Percentiles rank a stretch among this genome's conserved stretches.
phyloP scores from a whole-genome alignment of 1,139 yeast species.

The Geotrichum europaeum region DNA sequence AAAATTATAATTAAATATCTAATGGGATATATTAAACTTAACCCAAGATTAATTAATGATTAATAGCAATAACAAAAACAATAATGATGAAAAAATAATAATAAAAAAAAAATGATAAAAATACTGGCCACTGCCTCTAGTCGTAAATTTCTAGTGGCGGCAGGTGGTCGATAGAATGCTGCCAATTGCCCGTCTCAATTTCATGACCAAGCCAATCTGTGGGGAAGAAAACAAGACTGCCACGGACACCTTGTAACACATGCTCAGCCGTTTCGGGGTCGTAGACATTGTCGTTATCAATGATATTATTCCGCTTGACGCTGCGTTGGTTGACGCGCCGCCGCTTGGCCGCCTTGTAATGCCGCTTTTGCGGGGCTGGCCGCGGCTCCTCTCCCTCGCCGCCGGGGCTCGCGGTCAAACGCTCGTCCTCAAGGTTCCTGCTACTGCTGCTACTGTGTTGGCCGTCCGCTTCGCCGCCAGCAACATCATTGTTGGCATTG shows the following conservation, averaged over 20 bases:
- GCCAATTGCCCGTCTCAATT: conserved; percentile 84
- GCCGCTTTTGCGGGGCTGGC: conserved; percentile 1
- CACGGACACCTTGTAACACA: conserved; percentile 68
- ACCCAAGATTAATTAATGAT: neutral
- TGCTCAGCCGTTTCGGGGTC: conserved; percentile 74
- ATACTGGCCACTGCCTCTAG: conserved; percentile 30
- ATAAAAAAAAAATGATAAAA: neutral
- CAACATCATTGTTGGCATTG: neutral
- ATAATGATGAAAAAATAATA: neutral
- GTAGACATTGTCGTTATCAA: conserved; percentile 45
- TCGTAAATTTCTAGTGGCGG: conserved; percentile 96
- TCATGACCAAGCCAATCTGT: conserved; percentile 85
- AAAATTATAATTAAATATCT: neutral
- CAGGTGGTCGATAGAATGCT: conserved; percentile 83
- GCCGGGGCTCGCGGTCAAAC: neutral
- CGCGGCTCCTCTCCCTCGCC: neutral
- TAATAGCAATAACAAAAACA: neutral
- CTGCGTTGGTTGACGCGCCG: conserved; percentile 5
- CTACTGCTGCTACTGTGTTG: neutral
- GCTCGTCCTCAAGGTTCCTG: neutral
- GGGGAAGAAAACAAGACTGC: conserved; percentile 86
- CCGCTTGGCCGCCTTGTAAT: conserved; percentile 9
- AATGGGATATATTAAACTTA: neutral
- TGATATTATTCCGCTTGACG: neutral
- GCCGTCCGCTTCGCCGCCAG: neutral